Conservation (phyloP, 106 monocot species). For the Alisma plantagoaquatica region DNA sequence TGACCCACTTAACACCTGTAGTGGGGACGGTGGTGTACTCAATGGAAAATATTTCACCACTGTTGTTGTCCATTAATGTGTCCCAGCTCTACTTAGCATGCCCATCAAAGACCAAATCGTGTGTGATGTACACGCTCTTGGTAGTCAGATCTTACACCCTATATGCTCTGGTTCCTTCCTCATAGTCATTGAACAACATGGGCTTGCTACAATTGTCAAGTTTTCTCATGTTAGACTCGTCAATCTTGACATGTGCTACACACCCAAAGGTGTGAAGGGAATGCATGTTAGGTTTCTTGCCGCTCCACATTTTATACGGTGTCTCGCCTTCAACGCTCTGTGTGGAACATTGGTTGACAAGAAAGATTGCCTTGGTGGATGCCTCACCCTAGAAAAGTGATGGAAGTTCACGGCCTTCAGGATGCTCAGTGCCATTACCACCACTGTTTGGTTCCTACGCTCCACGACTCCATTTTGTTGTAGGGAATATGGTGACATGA, state of each 20-base stretch:
- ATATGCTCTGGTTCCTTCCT: background rate
- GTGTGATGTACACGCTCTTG: background rate
- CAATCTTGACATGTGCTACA: background rate
- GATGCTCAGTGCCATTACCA: constrained; percentile 9
- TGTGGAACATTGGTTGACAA: constrained; percentile 12
- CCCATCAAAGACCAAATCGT: background rate
- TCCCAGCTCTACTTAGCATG: background rate
- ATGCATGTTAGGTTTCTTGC: too few species aligned
- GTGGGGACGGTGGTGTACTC: too few species aligned
- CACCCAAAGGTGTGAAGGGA: background rate
- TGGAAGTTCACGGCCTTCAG: too few species aligned
- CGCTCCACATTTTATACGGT: constrained; percentile 5
- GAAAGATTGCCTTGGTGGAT: too few species aligned
- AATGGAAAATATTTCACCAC: background rate
- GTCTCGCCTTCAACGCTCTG: background rate
- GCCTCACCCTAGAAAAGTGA: too few species aligned
- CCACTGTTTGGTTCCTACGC: constrained; percentile 13
- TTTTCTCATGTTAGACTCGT: background rate
- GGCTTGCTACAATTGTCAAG: background rate
- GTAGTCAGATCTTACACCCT: background rate
- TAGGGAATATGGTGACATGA: constrained; percentile 13
- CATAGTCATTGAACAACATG: background rate
- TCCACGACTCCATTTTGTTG: constrained; percentile 27
- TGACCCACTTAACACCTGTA: too few species aligned
- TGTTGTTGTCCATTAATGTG: background rate